Evolutionary conservation across 371 early-diverging fungal genomes (phyloP), one percentile per base, ranked within the genome.

Genomic region (Cokeromyces recurvatus): DNA sequence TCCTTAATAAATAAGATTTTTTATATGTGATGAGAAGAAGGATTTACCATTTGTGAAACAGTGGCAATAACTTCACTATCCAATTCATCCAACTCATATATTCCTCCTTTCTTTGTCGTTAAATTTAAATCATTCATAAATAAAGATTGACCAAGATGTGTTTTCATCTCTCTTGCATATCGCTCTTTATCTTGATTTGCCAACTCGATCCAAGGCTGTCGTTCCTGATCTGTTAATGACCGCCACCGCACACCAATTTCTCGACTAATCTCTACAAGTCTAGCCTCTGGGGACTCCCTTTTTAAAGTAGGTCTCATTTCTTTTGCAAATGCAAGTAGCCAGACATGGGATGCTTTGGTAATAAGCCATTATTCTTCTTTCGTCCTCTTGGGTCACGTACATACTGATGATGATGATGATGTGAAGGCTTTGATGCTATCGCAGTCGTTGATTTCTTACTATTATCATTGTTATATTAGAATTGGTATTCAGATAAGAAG

Each of bases 291-390:
- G 43, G 76, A 60, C 35, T 74, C 64, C 29, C 69, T 61, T 11
- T 81, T 79, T 32, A 83, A 68, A 4, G 72, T 54, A 2, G 83
- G 79, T 14, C 89, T 62, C 51, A 79, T 80, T 2, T 74, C 62
- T 4, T 72, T 78, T 20, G 85, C 68, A 45, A 78, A 88, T 81
- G 86, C 17, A 88, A 52, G 52, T 86, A 88, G 7, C 79, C 86
- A 1, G 86, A 85, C 77, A 86, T 86, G 24, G 89, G 87, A 49
- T 89, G 89, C 44, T 85, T 85, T 20, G 89, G 89, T n/a, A 82
- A 81, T 1, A 82, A 78, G 36, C 82, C 77, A 48, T 81, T 77
- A 23, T 81, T 82, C 57, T 84, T 86, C 48, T 84, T 82, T 17
- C 76, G 51, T n/a, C 82, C 71, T 31, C 51, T 63, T 20, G 59